These are phyloP conservation scores for Sugiyamaella chiloensis DNA, from an alignment of 805 yeast species.

Conservation along the genomic window DNA sequence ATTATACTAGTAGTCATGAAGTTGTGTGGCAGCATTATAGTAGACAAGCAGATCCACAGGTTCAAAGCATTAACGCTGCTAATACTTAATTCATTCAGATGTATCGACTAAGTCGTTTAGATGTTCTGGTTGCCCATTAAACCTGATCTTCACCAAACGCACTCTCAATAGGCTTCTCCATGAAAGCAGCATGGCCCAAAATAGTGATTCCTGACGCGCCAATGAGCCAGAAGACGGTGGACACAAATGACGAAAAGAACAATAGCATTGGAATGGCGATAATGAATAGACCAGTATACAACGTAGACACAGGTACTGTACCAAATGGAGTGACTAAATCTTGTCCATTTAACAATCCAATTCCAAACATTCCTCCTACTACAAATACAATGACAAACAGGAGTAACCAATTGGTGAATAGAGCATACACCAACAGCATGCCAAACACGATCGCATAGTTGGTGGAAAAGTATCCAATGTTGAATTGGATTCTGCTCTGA, in stretches of 20 bases:
- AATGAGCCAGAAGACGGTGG: conserved; percentile 87
- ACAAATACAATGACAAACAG: conserved; percentile 76
- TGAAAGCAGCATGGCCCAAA: conserved; percentile 79
- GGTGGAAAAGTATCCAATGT: conserved; percentile 80
- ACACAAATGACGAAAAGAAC: conserved; percentile 75
- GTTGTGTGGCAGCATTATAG: no score
- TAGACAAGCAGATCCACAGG: no score
- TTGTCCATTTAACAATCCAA: conserved; percentile 73
- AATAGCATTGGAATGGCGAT: conserved; percentile 79
- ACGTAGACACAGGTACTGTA: conserved; percentile 67
- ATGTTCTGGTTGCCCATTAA: no score
- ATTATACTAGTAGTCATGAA: no score
- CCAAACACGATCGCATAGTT: conserved; percentile 77
- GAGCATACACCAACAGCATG: conserved; percentile 74
- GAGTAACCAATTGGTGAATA: conserved; percentile 79
- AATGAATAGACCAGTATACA: conserved; percentile 78
- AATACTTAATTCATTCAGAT: no score
- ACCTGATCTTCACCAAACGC: conserved; percentile 77
- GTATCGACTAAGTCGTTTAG: no score
- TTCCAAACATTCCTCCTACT: conserved; percentile 71
- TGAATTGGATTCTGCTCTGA: conserved; percentile 84
- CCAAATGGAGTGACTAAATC: conserved; percentile 72
- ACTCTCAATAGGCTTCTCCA: conserved; percentile 95
- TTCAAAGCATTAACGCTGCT: no score
- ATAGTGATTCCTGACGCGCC: conserved; percentile 80